Conservation (phyloP, 1,284 basidiomycete genomes). For the Schizophyllum amplum region DNA sequence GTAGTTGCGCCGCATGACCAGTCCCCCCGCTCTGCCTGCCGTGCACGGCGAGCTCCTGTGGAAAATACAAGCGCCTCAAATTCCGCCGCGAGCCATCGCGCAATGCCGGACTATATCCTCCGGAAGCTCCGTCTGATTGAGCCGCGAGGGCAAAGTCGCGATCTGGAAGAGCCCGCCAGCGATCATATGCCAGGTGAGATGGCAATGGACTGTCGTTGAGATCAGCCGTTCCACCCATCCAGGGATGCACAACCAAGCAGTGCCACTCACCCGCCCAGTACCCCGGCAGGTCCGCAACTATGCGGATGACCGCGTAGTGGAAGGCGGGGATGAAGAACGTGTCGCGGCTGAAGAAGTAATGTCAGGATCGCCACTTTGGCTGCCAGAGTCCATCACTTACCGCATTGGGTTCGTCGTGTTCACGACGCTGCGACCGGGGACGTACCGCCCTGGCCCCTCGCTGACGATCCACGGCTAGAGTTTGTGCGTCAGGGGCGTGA, state of each 20-base stretch:
- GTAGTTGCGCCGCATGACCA: too few relatives aligned
- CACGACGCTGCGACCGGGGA: conserved; percentile 2
- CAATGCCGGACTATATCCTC: conserved; percentile 10
- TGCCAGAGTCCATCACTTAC: background rate
- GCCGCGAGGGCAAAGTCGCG: conserved; percentile 7
- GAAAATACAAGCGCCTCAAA: background rate
- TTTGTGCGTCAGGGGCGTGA: background rate
- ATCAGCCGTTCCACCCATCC: too few relatives aligned
- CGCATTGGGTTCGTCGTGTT: conserved; percentile 18
- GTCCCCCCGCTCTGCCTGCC: too few relatives aligned
- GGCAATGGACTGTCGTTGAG: conserved; percentile 14
- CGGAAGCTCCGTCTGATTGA: conserved; percentile 2
- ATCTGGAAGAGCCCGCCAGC: conserved; percentile 14
- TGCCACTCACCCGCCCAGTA: conserved; percentile 13
- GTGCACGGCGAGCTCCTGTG: too few relatives aligned
- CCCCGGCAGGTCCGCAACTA: conserved; percentile 19
- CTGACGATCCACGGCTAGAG: conserved; percentile 22
- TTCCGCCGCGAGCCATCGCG: background rate
- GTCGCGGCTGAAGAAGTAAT: conserved; percentile 12
- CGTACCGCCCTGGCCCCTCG: conserved; percentile 14
- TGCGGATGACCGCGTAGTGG: conserved; percentile 17
- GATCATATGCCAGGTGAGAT: conserved; percentile 14
- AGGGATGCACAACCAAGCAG: too few relatives aligned
- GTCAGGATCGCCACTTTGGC: background rate
- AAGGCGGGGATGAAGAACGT: conserved; percentile 18